Base-by-base conservation (phyloP, 805 yeast species). In the Hanseniaspora hatyaiensis region DNA sequence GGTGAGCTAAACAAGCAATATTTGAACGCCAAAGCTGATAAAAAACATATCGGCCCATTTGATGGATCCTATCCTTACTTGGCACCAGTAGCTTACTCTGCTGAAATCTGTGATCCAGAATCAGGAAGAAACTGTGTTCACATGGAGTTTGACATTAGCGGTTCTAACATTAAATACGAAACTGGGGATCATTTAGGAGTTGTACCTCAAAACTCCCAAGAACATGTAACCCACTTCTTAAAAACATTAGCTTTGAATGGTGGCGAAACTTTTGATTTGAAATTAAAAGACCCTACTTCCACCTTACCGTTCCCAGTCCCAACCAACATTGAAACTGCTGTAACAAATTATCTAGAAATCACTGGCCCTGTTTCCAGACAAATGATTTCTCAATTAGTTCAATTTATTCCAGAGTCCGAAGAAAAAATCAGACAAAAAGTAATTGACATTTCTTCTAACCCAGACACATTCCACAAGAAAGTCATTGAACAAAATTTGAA, bases 171-270 rank as follows among this genome's bases (percentile, higher is more conserved):
- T 59, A 78, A 80, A 56, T 89, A 89, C 65, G 71, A 89, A 40
- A 89, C 98, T 3, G 98, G 98, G 64, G 98, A 89, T 62, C 97
- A 89, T 65, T 66, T 92, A 52, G 97, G 95, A 13, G 69, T 92
- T 50, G 85, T 96, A 94, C 92, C 96, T 30, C 84, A 92, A 20
- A 89, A 89, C 65, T 70, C 94, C 1, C 70, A 80, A 58, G 85
- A 79, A 61, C 77, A 82, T 56, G 80, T 87, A 29, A 71, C 67
- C n/a, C 68, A 71, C 36, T 82, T 92, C 55, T 66, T 82, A 51
- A 55, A 65, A 39, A 78, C 82, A 5, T 76, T 89, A 47, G 80
- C 75, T 29, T 70, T 88, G 50, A 57, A 63, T 12, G 68, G 70
- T 50, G 70, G 77, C 42, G 59, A 62, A 3, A 81, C 82, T 8